These are phyloP conservation scores for Schoenoplectus triqueter DNA, from an alignment of 202 grass and related monocot genomes.

Conservation along the genomic window DNA sequence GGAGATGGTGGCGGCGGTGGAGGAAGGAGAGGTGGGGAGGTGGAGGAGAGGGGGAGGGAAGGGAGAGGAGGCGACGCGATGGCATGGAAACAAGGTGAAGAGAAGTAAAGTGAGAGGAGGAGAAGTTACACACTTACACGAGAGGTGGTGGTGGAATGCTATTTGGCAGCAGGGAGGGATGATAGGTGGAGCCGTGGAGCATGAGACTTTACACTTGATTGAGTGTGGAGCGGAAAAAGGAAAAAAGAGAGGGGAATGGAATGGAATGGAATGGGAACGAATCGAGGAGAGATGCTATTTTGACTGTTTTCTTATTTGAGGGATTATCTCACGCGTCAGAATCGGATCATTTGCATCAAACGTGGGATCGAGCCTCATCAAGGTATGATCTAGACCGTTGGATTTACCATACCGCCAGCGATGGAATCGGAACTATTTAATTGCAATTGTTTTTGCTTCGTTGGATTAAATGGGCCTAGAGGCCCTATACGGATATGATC, in stretches of 20 bases:
- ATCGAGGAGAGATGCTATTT: too few relatives aligned
- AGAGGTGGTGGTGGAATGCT: neutral
- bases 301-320: neutral
- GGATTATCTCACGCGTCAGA: neutral
- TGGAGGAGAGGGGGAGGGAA: conserved; percentile 19
- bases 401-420: neutral
- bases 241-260: too few relatives aligned
- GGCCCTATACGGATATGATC: neutral
- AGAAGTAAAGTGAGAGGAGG: neutral
- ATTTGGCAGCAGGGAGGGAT: neutral
- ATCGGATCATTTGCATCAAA: neutral
- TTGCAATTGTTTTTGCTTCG: neutral
- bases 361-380: neutral
- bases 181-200: too few relatives aligned
- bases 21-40: neutral
- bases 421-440: neutral
- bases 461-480: neutral
- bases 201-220: too few relatives aligned
- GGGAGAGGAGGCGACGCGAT: conserved; percentile 16
- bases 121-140: too few relatives aligned
- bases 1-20: conserved; percentile 22
- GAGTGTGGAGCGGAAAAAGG: too few relatives aligned
- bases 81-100: neutral
- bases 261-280: too few relatives aligned
- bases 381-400: neutral